These are phyloP conservation scores for Globisporangium middletonii DNA, from an alignment of 352 stramenopile species.

Conservation along the genomic window DNA sequence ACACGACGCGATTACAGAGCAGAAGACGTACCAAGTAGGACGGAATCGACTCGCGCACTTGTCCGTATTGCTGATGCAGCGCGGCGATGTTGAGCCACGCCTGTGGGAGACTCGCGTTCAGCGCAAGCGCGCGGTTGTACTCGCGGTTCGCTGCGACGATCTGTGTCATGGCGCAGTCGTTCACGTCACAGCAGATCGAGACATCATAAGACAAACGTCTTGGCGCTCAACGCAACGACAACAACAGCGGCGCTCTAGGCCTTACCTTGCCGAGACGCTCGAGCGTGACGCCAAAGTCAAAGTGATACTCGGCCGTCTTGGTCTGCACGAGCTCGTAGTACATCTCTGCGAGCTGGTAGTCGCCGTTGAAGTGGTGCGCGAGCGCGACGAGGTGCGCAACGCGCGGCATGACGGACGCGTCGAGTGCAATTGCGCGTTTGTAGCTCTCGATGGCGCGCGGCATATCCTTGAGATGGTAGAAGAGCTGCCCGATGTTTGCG, in stretches of 20 bases:
- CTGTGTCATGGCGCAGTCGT: conserved; percentile 7
- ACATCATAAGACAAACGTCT: no score
- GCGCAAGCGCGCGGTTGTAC: conserved; percentile 34
- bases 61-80: conserved; percentile 53
- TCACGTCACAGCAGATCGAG: neutral
- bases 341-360: conserved; percentile 22
- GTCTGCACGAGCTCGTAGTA: conserved; percentile 19
- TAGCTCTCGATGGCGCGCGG: conserved; percentile 10
- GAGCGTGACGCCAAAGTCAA: conserved; percentile 48
- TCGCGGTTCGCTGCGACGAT: conserved; percentile 34
- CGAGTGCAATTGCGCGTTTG: conserved; percentile 10
- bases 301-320: conserved; percentile 31
- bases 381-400: conserved; percentile 29
- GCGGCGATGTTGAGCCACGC: conserved; percentile 66
- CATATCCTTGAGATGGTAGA: conserved; percentile 22
- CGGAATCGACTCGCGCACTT: conserved; percentile 40
- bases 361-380: conserved; percentile 25
- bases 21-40: conserved; percentile 30
- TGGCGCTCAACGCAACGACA: no score
- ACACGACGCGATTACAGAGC: neutral
- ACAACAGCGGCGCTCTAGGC: no score
- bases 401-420: conserved; percentile 4
- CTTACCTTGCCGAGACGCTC: conserved; percentile 36
- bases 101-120: conserved; percentile 20
- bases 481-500: conserved; percentile 26